phyloP scores from a whole-genome alignment of 2,329 filamentous ascomycete genomes.

The Mycogone perniciosa region DNA sequence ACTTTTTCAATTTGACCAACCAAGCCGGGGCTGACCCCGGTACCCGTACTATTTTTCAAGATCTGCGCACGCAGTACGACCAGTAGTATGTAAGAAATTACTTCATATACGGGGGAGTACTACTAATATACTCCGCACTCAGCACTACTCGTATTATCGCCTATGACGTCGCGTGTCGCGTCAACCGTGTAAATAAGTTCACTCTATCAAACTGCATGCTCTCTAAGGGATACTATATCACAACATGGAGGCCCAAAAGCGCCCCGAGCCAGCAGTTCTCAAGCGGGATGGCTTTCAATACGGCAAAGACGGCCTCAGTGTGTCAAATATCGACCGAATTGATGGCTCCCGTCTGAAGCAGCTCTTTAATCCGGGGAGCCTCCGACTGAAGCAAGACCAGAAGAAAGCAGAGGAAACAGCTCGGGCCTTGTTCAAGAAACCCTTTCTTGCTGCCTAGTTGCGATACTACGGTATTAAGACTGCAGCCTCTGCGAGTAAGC shows the following conservation, averaged over 20 bases:
- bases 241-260: neutral
- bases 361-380: neutral
- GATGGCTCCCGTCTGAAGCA: neutral
- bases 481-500: neutral
- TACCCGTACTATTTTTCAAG: no score
- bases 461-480: neutral
- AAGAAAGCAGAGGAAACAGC: neutral
- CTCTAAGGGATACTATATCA: no score
- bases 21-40: no score
- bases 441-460: conserved; percentile 1
- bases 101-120: no score
- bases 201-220: no score
- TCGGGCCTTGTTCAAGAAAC: neutral
- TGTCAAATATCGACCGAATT: neutral
- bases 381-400: neutral
- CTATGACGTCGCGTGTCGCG: no score
- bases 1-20: no score
- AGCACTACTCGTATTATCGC: no score
- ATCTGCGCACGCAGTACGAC: no score
- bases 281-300: conserved; percentile 7
- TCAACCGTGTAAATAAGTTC: no score
- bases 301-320: neutral
- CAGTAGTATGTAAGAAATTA: no score
- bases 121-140: no score
- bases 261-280: neutral